Conservation (phyloP, 805 yeast genomes). For the Candida dajiaensis region DNA sequence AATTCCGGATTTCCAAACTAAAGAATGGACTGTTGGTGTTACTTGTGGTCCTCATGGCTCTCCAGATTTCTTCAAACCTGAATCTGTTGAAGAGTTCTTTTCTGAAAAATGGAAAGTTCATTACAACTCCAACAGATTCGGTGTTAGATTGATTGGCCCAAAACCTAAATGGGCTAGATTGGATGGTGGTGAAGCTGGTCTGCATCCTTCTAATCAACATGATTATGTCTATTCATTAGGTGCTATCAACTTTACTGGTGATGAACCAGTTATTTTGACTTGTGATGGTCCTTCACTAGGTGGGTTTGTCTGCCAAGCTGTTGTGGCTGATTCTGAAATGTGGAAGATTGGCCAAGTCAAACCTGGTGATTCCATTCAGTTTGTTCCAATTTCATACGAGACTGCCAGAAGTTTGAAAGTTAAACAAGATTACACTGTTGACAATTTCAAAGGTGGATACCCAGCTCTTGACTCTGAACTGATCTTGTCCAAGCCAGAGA, state of each 20-base stretch:
- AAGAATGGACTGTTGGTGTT: slow-evolving; percentile 80
- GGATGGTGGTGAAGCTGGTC: slow-evolving; percentile 97
- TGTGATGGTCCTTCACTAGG: slow-evolving; percentile 98
- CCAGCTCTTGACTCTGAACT: slow-evolving; percentile 25
- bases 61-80: slow-evolving; percentile 85
- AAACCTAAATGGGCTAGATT: slow-evolving; percentile 95
- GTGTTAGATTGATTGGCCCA: slow-evolving; percentile 91
- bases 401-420: slow-evolving; percentile 60
- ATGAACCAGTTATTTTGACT: slow-evolving; percentile 94
- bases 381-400: slow-evolving; percentile 69
- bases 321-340: slow-evolving; percentile 91
- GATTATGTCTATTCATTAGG: slow-evolving; percentile 96
- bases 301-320: slow-evolving; percentile 96
- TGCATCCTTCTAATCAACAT: slow-evolving; percentile 98
- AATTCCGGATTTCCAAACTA: slow-evolving; percentile 24
- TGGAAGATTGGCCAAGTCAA: slow-evolving; percentile 98
- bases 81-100: slow-evolving; percentile 72
- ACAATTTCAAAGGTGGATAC: slow-evolving; percentile 34
- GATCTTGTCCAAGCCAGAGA: slow-evolving; percentile 42
- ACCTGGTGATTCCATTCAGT: slow-evolving; percentile 83
- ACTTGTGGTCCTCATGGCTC: slow-evolving; percentile 98
- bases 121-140: slow-evolving; percentile 95
- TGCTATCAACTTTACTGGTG: slow-evolving; percentile 97
- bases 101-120: slow-evolving; percentile 85
- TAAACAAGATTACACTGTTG: slow-evolving; percentile 52